Evolutionary conservation across 1,284 basidiomycete genomes (phyloP), one percentile per base, ranked within the genome.

Genomic region (Pholiota adiposa): DNA sequence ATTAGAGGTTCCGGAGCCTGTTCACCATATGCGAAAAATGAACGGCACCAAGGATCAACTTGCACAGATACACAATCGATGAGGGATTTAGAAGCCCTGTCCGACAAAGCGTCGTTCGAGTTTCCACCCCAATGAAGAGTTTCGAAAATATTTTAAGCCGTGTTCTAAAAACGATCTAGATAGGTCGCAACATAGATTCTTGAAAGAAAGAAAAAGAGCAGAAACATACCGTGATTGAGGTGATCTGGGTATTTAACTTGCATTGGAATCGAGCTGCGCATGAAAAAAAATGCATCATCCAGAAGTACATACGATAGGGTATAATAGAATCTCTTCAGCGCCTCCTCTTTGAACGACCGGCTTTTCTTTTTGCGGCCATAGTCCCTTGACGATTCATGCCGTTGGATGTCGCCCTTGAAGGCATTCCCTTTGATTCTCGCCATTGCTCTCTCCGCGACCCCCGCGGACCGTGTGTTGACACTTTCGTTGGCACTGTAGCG

Each of bases 401-500:
- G 41, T 73, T 77, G 11, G 78, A 71, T 63, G 77, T 79, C 7
- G 83, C 78, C 58, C 82, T 73, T 25, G 85, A 73, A 8, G 78
- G 67, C 73, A 91, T 68, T 46, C 91, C 90, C 69, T 92, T 93
- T 38, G 91, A 88, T 59, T 75, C 73, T 67, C 90, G 79, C 91
- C 91, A 93, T 65, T 86, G 80, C 67, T 92, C 89, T 63, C 87
- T 79, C 58, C 90, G 79, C 51, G 90, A 90, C 46, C 78, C 76
- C 41, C 90, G 85, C 4, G 85, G 83, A 14, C 90, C 90, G 68
- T 92, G 90, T 3, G 91, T 93, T 19, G 90, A 91, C 61, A 92
- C 77, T 19, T 77, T 58, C 77, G 64, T 79, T 75, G 18, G 76
- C 58, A 4, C 44, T n/a, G 23, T 46, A 27, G 52, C 68, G 60